phyloP scores from a whole-genome alignment of 164 flowering plant genomes.

The Vitis rotundifolia region DNA sequence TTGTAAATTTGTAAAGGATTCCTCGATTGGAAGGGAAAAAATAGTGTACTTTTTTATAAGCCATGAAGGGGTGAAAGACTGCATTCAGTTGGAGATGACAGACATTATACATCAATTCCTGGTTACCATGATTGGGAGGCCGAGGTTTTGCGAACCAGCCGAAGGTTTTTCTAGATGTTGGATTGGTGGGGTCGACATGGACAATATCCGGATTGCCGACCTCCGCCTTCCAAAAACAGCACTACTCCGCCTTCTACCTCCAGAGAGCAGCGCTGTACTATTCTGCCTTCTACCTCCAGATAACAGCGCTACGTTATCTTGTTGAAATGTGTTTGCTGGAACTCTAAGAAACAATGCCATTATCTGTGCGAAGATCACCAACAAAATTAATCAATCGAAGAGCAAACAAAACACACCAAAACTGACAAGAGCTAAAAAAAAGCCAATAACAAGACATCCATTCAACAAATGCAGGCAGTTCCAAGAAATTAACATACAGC shows the following conservation, averaged over 20 bases:
- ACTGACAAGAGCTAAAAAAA: too few species aligned
- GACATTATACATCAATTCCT: too few species aligned
- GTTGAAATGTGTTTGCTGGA: slow-evolving; percentile 1
- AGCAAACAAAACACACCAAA: not conserved
- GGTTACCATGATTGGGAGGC: slow-evolving; percentile 17
- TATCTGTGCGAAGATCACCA: not conserved
- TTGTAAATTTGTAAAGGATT: too few species aligned
- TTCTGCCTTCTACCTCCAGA: too few species aligned
- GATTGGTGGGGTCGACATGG: slow-evolving; percentile 5
- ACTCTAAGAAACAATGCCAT: slow-evolving; percentile 15
- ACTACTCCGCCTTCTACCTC: not conserved
- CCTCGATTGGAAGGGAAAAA: too few species aligned
- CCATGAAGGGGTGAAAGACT: too few species aligned
- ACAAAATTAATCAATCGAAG: not conserved
- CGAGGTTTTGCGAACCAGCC: not conserved
- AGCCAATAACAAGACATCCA: too few species aligned
- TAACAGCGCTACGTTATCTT: not conserved
- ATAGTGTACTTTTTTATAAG: too few species aligned
- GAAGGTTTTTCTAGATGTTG: not conserved
- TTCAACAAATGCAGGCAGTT: too few species aligned
- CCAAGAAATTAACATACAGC: too few species aligned
- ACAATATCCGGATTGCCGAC: not conserved
- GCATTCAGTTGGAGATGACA: too few species aligned
- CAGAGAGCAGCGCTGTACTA: not conserved
- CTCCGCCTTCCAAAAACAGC: slow-evolving; percentile 1